Evolutionary conservation across 176 grass and related monocot genomes (phyloP), one percentile per base, ranked within the genome.

Genomic region (Triticum monococcum): DNA sequence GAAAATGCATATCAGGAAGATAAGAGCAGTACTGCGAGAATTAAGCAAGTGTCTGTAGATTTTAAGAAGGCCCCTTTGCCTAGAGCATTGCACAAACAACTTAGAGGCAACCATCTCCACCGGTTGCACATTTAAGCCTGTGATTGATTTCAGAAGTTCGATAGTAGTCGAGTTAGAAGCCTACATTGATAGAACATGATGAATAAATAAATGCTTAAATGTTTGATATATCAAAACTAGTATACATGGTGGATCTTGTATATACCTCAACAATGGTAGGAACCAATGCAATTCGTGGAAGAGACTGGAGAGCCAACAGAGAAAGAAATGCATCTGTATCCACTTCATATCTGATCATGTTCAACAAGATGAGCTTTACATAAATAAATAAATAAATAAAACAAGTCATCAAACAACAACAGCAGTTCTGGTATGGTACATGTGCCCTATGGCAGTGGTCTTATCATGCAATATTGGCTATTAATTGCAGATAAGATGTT

Each of bases 321-420:
- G 97, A 94, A 45, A 98, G 52, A 92, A 98, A 98, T 88, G 94
- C 97, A 90, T 96, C 97, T 69, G 97, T 96, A 87, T 98, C 94
- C 61, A 98, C 97, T 96, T 98, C 94, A 74, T 96, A 96, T 86
- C 97, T 98, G 90, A 79, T 78, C 86, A 92, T 83, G 69, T 90
- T 94, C 75, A 88, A 86, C 30, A 91, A 78, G 54, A 73, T 76
- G 72, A 45, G 38, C 78, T 80, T 75, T 3, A 81, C 62, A 57
- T 64, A 82, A 75, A 79, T 64, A 83, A 94, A 79, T 64, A 83
- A 94, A 43, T 24, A 40, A 68, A 64, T 54, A 54, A 81, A 74
- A 45, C 46, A 86, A 80, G 46, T 35, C 59, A 26, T 31, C 61
- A 72, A 31, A 37, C 12, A 57, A 30, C 35, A 81, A 10, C n/a